Conservation (phyloP, 1,284 basidiomycete genomes). For the Puccinia triticina region DNA sequence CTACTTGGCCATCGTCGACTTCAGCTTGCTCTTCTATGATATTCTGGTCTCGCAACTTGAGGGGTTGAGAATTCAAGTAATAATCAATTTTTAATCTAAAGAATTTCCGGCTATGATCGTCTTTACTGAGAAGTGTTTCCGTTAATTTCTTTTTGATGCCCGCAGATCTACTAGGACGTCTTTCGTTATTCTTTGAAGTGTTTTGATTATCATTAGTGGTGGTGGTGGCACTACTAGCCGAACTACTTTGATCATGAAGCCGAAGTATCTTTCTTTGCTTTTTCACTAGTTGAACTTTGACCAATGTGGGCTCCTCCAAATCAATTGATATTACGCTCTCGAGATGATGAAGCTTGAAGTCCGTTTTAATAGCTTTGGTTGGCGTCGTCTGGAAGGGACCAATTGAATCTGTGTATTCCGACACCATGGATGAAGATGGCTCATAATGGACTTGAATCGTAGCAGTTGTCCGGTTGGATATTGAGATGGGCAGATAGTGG, state of each 20-base stretch:
- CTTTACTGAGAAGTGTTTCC: background rate
- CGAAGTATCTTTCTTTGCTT: background rate
- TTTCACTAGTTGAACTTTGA: slow-evolving; percentile 28
- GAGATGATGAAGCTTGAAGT: slow-evolving; percentile 14
- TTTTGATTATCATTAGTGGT: background rate
- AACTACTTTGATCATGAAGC: background rate
- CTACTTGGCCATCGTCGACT: background rate
- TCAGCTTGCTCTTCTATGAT: slow-evolving; percentile 12
- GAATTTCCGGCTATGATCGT: slow-evolving; percentile 11
- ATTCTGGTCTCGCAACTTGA: background rate
- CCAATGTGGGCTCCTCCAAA: slow-evolving; percentile 22
- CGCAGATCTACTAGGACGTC: background rate
- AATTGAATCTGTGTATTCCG: slow-evolving; percentile 27
- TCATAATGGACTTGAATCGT: slow-evolving; percentile 22
- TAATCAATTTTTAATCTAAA: slow-evolving; percentile 6
- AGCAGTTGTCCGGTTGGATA: slow-evolving; percentile 41
- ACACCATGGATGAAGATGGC: background rate
- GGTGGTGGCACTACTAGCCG: background rate
- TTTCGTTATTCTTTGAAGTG: background rate
- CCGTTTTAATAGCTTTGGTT: slow-evolving; percentile 45
- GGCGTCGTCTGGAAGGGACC: slow-evolving; percentile 35
- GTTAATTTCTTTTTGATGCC: background rate
- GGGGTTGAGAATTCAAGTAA: slow-evolving; percentile 22
- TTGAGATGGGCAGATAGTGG: slow-evolving; percentile 35
- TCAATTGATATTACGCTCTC: slow-evolving; percentile 17